Evolutionary conservation across 2,329 filamentous ascomycete species (phyloP).

Genomic region (Calonectria honghensis): DNA sequence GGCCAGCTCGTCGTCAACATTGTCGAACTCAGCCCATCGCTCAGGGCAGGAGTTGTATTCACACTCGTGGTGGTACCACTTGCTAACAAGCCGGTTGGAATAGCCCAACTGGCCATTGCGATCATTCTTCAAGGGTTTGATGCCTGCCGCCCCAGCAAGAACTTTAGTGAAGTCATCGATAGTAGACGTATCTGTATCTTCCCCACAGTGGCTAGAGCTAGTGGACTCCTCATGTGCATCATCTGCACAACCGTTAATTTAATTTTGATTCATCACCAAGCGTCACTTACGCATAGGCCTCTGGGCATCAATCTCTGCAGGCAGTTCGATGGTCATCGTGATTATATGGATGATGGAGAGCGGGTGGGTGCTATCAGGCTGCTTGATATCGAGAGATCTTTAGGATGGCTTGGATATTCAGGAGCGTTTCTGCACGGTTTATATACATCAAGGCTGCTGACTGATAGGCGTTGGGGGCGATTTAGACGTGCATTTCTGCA

Average conservation of each 20-base stretch:
- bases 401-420: background rate
- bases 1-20: conserved; percentile 54
- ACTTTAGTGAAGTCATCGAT: conserved; percentile 1
- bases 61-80: conserved; percentile 53
- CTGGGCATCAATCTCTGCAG: background rate
- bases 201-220: background rate
- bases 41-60: conserved; percentile 48
- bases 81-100: conserved; percentile 34
- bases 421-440: background rate
- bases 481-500: background rate
- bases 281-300: background rate
- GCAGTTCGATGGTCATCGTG: background rate
- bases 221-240: background rate
- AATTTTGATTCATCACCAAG: background rate
- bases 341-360: background rate
- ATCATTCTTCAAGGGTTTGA: background rate
- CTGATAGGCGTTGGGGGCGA: background rate
- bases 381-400: background rate
- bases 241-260: background rate
- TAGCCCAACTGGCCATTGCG: conserved; percentile 21
- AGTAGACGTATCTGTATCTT: background rate
- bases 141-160: background rate
- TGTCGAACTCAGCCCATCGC: conserved; percentile 56
- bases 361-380: too few relatives aligned
- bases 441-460: background rate